Percentiles rank a stretch among this genome's conserved stretches.
phyloP scores from a whole-genome alignment of 805 yeast species.

The Peterozyma toletana region DNA sequence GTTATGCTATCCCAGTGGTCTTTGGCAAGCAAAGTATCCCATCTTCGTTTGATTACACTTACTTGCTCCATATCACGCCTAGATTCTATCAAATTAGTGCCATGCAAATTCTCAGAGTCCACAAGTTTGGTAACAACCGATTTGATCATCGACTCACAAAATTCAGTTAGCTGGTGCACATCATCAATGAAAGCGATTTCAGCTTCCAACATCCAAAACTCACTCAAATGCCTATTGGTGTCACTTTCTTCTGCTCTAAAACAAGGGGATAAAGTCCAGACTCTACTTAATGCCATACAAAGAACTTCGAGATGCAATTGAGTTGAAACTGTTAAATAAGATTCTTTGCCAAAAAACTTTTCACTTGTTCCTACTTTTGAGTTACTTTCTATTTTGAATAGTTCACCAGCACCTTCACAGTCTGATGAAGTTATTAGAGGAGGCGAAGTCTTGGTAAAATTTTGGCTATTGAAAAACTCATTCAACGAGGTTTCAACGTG shows the following conservation, averaged over 20 bases:
- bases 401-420: conserved; percentile 97
- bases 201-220: conserved; percentile 97
- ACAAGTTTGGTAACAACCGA: conserved; percentile 29
- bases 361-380: conserved; percentile 19
- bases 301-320: conserved; percentile 86
- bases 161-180: conserved; percentile 52
- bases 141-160: conserved; percentile 68
- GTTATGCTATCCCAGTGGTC: conserved; percentile 63
- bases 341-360: conserved; percentile 55
- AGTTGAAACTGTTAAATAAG: conserved; percentile 82
- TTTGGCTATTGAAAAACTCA: conserved; percentile 43
- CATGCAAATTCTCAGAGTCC: conserved; percentile 16
- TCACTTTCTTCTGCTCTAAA: conserved; percentile 91
- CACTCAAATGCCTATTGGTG: conserved; percentile 86
- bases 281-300: conserved; percentile 67
- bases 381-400: conserved; percentile 50
- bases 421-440: conserved; percentile 86
- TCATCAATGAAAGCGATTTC: conserved; percentile 65
- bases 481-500: conserved; percentile 46
- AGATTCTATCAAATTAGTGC: conserved; percentile 26
- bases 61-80: conserved; percentile 31
- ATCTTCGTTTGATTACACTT: conserved; percentile 37
- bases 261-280: conserved; percentile 86
- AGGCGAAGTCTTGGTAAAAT: conserved; percentile 71
- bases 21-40: conserved; percentile 44